Evolutionary conservation across 2,329 filamentous ascomycete genomes (phyloP).

Genomic region (Talaromyces islandicus): DNA sequence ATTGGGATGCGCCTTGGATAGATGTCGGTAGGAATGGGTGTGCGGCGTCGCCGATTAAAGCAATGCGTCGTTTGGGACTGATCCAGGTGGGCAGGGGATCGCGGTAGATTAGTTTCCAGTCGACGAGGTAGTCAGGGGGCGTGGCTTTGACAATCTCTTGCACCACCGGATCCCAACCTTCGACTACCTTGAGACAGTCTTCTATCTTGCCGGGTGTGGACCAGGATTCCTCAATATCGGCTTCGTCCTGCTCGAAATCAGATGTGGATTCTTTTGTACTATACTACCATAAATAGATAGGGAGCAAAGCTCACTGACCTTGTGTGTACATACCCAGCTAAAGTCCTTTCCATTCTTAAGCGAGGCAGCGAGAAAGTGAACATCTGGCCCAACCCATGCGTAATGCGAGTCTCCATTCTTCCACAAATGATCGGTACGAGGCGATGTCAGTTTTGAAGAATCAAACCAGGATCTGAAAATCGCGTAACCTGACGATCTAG

Average conservation of each 20-base stretch:
- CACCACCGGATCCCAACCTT: slow-evolving; percentile 20
- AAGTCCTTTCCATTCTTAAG: slow-evolving; percentile 48
- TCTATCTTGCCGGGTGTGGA: slow-evolving; percentile 44
- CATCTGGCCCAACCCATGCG: slow-evolving; percentile 47
- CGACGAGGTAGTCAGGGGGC: slow-evolving; percentile 18
- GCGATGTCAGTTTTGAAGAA: neutral
- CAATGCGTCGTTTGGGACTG: slow-evolving; percentile 18
- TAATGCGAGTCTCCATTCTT: slow-evolving; percentile 45
- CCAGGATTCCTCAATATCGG: slow-evolving; percentile 51
- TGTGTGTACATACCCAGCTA: slow-evolving; percentile 51
- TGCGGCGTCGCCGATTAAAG: slow-evolving; percentile 33
- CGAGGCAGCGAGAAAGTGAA: slow-evolving; percentile 37
- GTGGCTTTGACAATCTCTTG: slow-evolving; percentile 28
- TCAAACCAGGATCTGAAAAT: slow-evolving; percentile 15
- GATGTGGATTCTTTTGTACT: neutral
- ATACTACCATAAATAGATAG: neutral
- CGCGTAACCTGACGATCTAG: slow-evolving; percentile 19
- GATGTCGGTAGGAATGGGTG: slow-evolving; percentile 38
- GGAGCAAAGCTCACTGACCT: slow-evolving; percentile 18
- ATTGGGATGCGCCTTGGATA: slow-evolving; percentile 39
- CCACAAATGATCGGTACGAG: slow-evolving; percentile 41
- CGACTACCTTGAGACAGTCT: slow-evolving; percentile 44
- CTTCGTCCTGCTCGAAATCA: slow-evolving; percentile 33
- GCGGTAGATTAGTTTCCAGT: slow-evolving; percentile 22
- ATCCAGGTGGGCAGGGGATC: slow-evolving; percentile 22